phyloP scores from a whole-genome alignment of 2,329 filamentous ascomycete genomes.

The Colletotrichum sp. region DNA sequence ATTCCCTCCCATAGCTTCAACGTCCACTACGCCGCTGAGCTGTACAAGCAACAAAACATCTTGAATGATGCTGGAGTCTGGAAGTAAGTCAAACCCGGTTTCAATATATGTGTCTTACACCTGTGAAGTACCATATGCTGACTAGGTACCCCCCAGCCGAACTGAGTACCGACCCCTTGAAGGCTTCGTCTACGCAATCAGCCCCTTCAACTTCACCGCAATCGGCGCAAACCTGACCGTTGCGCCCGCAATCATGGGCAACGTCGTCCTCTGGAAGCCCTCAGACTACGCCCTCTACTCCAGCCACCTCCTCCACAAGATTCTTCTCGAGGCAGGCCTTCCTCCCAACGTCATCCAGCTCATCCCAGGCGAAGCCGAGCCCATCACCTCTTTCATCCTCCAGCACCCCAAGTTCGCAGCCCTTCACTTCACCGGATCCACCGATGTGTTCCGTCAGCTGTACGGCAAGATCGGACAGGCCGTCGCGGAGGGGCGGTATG shows the following conservation, averaged over 20 bases:
- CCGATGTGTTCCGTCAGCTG: slow-evolving; percentile 85
- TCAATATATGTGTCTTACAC: neutral
- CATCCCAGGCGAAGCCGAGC: slow-evolving; percentile 84
- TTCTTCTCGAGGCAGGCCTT: slow-evolving; percentile 88
- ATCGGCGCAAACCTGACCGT: slow-evolving; percentile 87
- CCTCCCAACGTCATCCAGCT: slow-evolving; percentile 92
- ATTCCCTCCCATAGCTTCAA: slow-evolving; percentile 63
- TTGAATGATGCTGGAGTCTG: slow-evolving; percentile 85
- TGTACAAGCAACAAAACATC: slow-evolving; percentile 84
- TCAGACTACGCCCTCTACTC: slow-evolving; percentile 86
- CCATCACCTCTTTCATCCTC: slow-evolving; percentile 80
- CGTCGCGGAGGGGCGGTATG: slow-evolving; percentile 83
- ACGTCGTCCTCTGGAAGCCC: slow-evolving; percentile 96
- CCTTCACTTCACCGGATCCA: slow-evolving; percentile 96
- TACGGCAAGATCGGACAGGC: slow-evolving; percentile 86
- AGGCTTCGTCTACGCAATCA: slow-evolving; percentile 95
- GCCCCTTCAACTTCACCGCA: slow-evolving; percentile 96
- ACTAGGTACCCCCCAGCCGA: slow-evolving; percentile 40
- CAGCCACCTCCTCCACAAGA: slow-evolving; percentile 89
- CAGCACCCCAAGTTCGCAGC: slow-evolving; percentile 82
- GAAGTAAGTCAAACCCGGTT: slow-evolving; percentile 54
- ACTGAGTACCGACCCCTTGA: slow-evolving; percentile 91
- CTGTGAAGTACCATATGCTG: neutral
- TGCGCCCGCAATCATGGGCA: slow-evolving; percentile 86
- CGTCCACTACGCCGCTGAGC: slow-evolving; percentile 89